phyloP scores from a whole-genome alignment of 2,329 filamentous ascomycete genomes.

The Pezicula rhizophila region DNA sequence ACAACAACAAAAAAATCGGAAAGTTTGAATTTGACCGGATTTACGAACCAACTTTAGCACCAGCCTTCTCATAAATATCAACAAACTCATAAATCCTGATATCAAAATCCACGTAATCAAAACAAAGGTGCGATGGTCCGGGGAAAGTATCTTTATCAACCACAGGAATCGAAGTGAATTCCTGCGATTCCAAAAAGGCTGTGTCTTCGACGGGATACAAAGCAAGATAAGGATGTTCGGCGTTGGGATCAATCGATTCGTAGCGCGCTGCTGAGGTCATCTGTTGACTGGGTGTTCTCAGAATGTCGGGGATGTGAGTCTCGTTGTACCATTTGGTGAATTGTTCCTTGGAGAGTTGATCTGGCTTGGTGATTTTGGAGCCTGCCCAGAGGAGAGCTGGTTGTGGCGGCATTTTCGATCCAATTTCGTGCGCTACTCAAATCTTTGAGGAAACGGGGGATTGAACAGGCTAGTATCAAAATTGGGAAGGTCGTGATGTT shows the following conservation, averaged over 20 bases:
- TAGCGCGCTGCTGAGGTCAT: constrained; percentile 6
- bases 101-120: constrained; percentile 10
- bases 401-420: background rate
- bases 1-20: too few species aligned
- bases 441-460: background rate
- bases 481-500: too few species aligned
- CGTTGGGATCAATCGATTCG: constrained; percentile 1
- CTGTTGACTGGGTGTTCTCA: background rate
- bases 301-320: constrained; percentile 9
- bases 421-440: background rate
- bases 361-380: constrained; percentile 5
- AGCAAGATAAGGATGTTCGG: constrained; percentile 5
- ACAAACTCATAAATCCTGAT: constrained; percentile 8
- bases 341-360: background rate
- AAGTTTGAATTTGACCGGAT: too few species aligned
- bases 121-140: constrained; percentile 1
- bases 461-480: too few species aligned
- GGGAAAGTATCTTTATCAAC: constrained; percentile 3
- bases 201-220: constrained; percentile 7
- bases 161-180: constrained; percentile 1
- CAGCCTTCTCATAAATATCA: constrained; percentile 5
- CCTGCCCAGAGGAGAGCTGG: constrained; percentile 7
- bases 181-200: background rate
- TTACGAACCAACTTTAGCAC: constrained; percentile 3
- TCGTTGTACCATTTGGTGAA: constrained; percentile 9